phyloP scores from a whole-genome alignment of 2,329 filamentous ascomycete species.

The Zarea fungicola region DNA sequence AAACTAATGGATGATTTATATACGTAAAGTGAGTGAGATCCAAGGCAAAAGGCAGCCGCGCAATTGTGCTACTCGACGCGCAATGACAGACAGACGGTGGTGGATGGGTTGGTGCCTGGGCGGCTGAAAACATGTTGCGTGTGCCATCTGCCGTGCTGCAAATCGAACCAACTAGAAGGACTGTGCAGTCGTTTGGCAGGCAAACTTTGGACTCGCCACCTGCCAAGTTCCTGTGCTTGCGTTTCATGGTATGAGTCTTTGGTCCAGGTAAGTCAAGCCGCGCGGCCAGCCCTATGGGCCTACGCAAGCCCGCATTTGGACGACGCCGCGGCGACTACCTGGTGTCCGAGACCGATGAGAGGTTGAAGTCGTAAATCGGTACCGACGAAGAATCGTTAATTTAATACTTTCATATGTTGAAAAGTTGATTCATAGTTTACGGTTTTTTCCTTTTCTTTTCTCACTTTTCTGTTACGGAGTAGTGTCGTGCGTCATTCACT shows the following conservation, averaged over 20 bases:
- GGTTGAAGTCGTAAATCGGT: neutral
- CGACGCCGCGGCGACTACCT: neutral
- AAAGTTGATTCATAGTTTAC: no score
- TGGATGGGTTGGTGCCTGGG: neutral
- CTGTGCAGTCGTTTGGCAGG: neutral
- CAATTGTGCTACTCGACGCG: neutral
- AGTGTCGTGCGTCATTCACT: no score
- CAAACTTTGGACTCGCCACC: neutral
- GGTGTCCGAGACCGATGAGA: neutral
- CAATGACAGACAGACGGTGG: neutral
- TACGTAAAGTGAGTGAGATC: no score
- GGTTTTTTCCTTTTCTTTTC: no score
- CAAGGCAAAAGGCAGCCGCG: neutral
- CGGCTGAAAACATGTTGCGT: neutral
- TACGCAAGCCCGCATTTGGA: slow-evolving; percentile 4
- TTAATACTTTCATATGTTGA: no score
- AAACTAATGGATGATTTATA: no score
- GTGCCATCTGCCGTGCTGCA: no score
- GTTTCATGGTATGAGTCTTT: slow-evolving; percentile 1
- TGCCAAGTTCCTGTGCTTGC: neutral
- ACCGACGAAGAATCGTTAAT: neutral
- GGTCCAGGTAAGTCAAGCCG: slow-evolving; percentile 2
- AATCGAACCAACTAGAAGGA: slow-evolving; percentile 5
- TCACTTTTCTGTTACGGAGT: no score
- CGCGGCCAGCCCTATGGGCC: slow-evolving; percentile 11